A percentile compares a stretch with the other conserved stretches of the same genome.
Evolutionary conservation across 805 yeast species (phyloP).

Genomic region (Candida ascalaphidarum): DNA sequence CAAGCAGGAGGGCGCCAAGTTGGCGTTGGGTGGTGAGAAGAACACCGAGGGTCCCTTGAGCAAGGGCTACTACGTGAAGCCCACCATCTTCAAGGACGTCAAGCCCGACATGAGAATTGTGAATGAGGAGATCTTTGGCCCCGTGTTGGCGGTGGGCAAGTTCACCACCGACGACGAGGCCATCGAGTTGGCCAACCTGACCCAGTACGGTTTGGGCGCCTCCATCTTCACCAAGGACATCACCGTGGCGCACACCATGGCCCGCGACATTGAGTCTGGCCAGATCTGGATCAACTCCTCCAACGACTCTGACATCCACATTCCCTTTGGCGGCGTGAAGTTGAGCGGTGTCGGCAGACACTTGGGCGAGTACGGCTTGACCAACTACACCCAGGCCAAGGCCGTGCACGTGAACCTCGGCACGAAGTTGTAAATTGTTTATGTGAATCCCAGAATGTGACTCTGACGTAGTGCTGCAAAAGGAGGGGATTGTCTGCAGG

Average conservation of each 20-base stretch:
- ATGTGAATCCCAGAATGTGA: no score
- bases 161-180: slow-evolving; percentile 66
- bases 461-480: no score
- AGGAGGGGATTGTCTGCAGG: no score
- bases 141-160: slow-evolving; percentile 64
- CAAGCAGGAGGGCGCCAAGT: slow-evolving; percentile 35
- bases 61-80: slow-evolving; percentile 62
- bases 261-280: slow-evolving; percentile 56
- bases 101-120: slow-evolving; percentile 56
- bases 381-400: slow-evolving; percentile 65
- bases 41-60: slow-evolving; percentile 27
- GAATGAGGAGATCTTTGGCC: slow-evolving; percentile 82
- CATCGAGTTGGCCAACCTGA: slow-evolving; percentile 57
- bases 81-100: slow-evolving; percentile 71
- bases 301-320: slow-evolving; percentile 53
- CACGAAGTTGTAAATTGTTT: slow-evolving; percentile 24
- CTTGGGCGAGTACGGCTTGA: slow-evolving; percentile 65
- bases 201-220: slow-evolving; percentile 76
- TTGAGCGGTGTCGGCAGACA: slow-evolving; percentile 77
- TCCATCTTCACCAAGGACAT: slow-evolving; percentile 69
- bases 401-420: slow-evolving; percentile 67
- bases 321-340: slow-evolving; percentile 80
- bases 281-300: slow-evolving; percentile 64
- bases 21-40: slow-evolving; percentile 32
- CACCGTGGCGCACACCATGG: slow-evolving; percentile 55